Evolutionary conservation across 140 eudicot genomes (phyloP), one percentile per base, ranked within the genome.

Genomic region (Ambrosia hybrid): DNA sequence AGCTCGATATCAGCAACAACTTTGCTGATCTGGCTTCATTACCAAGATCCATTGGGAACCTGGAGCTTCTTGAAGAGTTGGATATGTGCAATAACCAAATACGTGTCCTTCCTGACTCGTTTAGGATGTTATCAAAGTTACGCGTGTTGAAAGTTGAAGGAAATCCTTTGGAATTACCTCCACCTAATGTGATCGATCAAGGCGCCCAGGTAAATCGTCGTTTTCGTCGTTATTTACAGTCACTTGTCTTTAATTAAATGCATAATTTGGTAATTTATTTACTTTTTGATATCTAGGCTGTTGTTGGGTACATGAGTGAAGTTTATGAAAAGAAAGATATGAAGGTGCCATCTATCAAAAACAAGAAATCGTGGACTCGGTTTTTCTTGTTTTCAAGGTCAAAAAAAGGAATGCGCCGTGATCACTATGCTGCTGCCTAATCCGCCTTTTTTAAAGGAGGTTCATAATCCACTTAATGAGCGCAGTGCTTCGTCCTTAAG

Each of bases 31-130:
- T 94, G 43, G 78, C 51, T 53, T 75, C 80, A 11, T 74, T 94
- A 33, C 99, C 99, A 14, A 81, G 99, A 86, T 94, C 99, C 52
- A 88, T 94, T 51, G 99, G 99, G 8, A 94, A 94, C 69, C 96
- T 94, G 3, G 99, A 94, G 76, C 79, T 76, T 85, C 81, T 90
- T 9, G 96, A 90, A 76, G 99, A 78, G 79, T 74, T 94, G 80
- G 79, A 85, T 79, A 90, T 86, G 76, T 77, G 91, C 73, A 94
- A 94, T 72, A 94, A 88, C 70, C 97, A 94, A 74, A 90, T 94
- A 78, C 81, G 89, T 37, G 70, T 13, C 4, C 87, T 90, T 67
- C 99, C 97, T 0, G 97, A 90, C 43, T 94, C 99, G 6, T 94
- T 94, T 65, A 74, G 92, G 79, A 79, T 88, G 89, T 72, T 94